These are phyloP conservation scores for Eucalyptus polybractea DNA, from an alignment of 345 rosid species.

Conservation along the genomic window DNA sequence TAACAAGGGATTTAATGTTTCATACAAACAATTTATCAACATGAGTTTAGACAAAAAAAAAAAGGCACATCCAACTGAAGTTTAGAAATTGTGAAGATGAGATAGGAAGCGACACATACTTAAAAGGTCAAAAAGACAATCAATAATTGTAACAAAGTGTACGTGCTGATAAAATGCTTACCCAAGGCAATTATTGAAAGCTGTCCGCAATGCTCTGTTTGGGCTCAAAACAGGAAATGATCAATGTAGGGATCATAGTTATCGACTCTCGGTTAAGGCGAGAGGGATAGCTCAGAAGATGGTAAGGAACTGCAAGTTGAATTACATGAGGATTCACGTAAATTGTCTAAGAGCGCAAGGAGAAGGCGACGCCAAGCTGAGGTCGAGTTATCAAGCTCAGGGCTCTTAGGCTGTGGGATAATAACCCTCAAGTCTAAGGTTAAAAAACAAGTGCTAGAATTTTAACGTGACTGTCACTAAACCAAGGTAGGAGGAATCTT, in stretches of 20 bases:
- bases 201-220: too few species aligned
- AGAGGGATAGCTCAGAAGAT: not conserved
- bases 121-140: slow-evolving; percentile 66
- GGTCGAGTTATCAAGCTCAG: slow-evolving; percentile 28
- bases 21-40: too few species aligned
- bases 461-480: not conserved
- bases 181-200: too few species aligned
- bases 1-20: too few species aligned
- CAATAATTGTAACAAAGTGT: slow-evolving; percentile 35
- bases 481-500: not conserved
- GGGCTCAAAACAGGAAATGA: too few species aligned
- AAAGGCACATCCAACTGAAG: not conserved
- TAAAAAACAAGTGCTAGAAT: not conserved
- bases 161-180: too few species aligned
- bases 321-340: slow-evolving; percentile 4
- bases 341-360: slow-evolving; percentile 42
- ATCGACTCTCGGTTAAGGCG: not conserved
- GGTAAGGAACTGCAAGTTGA: slow-evolving; percentile 1
- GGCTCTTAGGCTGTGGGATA: slow-evolving; percentile 60
- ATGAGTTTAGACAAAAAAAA: too few species aligned
- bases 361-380: slow-evolving; percentile 45
- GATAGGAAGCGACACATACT: slow-evolving; percentile 22
- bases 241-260: too few species aligned
- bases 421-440: slow-evolving; percentile 13
- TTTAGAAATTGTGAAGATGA: not conserved